A percentile compares a stretch with the other conserved stretches of the same genome.
These are phyloP conservation scores for Cordyceps fumosorosea DNA, from an alignment of 2,329 filamentous ascomycete genomes.

Conservation along the genomic window DNA sequence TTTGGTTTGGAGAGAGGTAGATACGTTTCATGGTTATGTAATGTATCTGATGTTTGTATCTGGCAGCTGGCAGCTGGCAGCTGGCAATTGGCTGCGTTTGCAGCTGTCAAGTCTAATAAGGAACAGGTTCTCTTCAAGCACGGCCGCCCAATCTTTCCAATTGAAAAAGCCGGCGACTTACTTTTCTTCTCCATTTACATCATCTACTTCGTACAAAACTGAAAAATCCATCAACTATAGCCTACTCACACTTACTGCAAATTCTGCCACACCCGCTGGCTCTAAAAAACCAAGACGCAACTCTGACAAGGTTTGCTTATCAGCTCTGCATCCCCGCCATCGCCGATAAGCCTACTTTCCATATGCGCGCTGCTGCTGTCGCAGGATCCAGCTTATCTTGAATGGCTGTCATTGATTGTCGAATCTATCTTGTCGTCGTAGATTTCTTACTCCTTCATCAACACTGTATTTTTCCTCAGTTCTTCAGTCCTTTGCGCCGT, in stretches of 20 bases:
- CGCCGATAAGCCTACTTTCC: conserved; percentile 6
- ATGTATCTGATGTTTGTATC: background rate
- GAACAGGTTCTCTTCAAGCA: no score
- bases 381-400: background rate
- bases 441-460: background rate
- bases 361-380: background rate
- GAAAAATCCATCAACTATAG: background rate
- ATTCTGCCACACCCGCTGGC: background rate
- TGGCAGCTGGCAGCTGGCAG: background rate
- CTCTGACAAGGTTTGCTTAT: conserved; percentile 9
- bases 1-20: background rate
- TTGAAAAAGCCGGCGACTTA: no score
- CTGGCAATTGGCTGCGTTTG: background rate
- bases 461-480: background rate
- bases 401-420: conserved; percentile 2
- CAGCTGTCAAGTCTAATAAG: background rate
- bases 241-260: background rate
- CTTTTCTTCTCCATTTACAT: background rate
- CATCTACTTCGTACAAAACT: background rate
- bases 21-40: background rate
- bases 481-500: background rate
- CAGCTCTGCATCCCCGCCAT: conserved; percentile 10
- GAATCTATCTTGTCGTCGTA: background rate
- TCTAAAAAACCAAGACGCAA: background rate
- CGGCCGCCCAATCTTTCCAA: no score